Base-by-base conservation (phyloP, 192 early-diverging fungal species). In the Funneliformis mosseae region DNA sequence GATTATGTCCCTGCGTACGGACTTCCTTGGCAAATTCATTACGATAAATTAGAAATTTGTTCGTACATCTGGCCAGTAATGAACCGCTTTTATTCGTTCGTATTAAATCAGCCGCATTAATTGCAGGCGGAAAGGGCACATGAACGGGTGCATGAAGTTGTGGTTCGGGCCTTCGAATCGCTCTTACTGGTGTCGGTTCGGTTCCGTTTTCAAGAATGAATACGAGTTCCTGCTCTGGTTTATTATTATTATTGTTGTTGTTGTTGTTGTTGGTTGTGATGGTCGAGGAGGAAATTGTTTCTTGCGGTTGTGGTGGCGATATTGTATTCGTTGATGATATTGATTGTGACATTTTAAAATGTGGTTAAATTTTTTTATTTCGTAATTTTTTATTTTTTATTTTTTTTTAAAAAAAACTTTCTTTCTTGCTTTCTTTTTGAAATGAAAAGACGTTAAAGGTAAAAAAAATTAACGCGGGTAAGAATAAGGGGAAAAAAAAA, bases 1-100 rank as follows among this genome's bases (percentile, higher is more conserved):
- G 59, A n/a, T 79, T 79, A 55, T 79, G 69, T 23, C 77, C 77
- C 2, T 50, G 61, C 1, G 66, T 39, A 48, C 60, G 23, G 38
- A 79, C 41, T 67, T 79, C 60, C 69, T 66, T 79, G 1, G 77
- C 66, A 43, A 63, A 79, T 79, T 79, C 60, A 63, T 79, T 79
- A 79, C 77, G 77, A 79, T 79, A 79, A 39, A 79, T 79, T 46
- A 79, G 28, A 79, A 79, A 79, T 39, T 79, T 79, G 41, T 79
- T 79, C 7, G 66, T 79, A 63, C 77, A 79, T 48, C 77, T 61
- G 27, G 77, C 41, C 16, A 61, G 66, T 4, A 79, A n/a, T 10
- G 60, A 64, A 18, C 77, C 77, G 27, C 39, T 62, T 79, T 79
- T 63, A 79, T 79, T 55, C 2, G 64, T 68, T 27, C 66, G 23